phyloP scores from a whole-genome alignment of 768 basidiomycete species.

The Suillus sp. region DNA sequence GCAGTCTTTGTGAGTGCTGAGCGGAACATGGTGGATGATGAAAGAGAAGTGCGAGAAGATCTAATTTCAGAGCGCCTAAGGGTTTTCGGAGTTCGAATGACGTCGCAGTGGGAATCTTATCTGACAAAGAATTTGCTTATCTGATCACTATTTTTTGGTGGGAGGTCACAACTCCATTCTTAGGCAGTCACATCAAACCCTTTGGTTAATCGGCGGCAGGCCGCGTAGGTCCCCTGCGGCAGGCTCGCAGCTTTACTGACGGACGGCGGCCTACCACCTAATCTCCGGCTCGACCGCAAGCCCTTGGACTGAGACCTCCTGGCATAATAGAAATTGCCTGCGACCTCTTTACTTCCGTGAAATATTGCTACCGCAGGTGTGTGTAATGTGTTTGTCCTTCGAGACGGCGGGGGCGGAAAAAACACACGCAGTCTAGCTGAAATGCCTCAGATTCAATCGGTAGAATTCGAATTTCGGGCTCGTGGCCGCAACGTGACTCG shows the following conservation, averaged over 20 bases:
- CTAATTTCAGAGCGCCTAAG: constrained; percentile 7
- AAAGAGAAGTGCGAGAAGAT: constrained; percentile 20
- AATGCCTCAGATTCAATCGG: no score
- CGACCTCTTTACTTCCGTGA: not conserved
- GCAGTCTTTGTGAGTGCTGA: constrained; percentile 56
- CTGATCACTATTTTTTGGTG: not conserved
- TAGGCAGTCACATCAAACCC: no score
- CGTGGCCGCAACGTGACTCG: no score
- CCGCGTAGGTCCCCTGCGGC: no score
- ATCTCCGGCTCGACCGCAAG: not conserved
- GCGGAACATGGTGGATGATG: constrained; percentile 65
- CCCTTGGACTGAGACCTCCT: not conserved
- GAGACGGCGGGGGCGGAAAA: no score
- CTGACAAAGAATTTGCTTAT: constrained; percentile 17
- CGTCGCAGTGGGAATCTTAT: constrained; percentile 18
- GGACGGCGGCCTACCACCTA: not conserved
- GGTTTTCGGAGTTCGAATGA: constrained; percentile 19
- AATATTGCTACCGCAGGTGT: not conserved
- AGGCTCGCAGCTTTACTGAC: not conserved
- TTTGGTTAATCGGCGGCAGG: no score
- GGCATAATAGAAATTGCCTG: not conserved
- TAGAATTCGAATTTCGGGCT: no score
- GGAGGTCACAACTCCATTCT: no score
- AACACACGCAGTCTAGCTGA: no score
- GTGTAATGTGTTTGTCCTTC: not conserved